Conservation (phyloP, 352 stramenopile genomes). For the Globisporangium okanoganense region DNA sequence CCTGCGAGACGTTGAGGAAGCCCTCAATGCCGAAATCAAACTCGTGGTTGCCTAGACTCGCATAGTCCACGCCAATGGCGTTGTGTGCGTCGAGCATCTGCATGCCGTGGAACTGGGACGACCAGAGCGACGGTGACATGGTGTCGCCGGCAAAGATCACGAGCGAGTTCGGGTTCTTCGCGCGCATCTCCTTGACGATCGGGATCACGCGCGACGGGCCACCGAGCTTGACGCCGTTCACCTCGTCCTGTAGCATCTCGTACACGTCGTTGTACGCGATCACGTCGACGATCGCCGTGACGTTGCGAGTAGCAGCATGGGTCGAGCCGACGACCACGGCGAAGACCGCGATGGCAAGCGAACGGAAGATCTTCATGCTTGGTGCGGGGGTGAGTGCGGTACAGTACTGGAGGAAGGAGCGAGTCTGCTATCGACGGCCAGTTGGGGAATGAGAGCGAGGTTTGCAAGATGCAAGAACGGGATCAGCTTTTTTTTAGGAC, state of each 20-base stretch:
- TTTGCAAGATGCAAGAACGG: background rate
- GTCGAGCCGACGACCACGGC: conserved; percentile 16
- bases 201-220: conserved; percentile 65
- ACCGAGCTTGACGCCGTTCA: conserved; percentile 52
- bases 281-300: conserved; percentile 54
- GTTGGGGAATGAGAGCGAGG: conserved; percentile 21
- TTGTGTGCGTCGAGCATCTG: conserved; percentile 80
- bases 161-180: conserved; percentile 53
- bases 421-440: conserved; percentile 12
- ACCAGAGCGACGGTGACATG: conserved; percentile 77
- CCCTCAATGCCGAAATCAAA: conserved; percentile 75
- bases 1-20: conserved; percentile 59
- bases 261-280: conserved; percentile 82
- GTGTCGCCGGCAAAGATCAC: conserved; percentile 77
- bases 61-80: conserved; percentile 64
- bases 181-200: conserved; percentile 47
- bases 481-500: background rate
- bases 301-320: conserved; percentile 20
- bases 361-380: conserved; percentile 30
- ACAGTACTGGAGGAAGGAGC: background rate
- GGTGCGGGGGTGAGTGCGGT: no score
- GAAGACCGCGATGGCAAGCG: conserved; percentile 21
- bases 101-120: conserved; percentile 68
- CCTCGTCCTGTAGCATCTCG: conserved; percentile 60
- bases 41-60: conserved; percentile 76